A percentile compares a stretch with the other conserved stretches of the same genome.
Evolutionary conservation across 2,329 filamentous ascomycete genomes (phyloP).

Genomic region (Xylariaceae sp.): DNA sequence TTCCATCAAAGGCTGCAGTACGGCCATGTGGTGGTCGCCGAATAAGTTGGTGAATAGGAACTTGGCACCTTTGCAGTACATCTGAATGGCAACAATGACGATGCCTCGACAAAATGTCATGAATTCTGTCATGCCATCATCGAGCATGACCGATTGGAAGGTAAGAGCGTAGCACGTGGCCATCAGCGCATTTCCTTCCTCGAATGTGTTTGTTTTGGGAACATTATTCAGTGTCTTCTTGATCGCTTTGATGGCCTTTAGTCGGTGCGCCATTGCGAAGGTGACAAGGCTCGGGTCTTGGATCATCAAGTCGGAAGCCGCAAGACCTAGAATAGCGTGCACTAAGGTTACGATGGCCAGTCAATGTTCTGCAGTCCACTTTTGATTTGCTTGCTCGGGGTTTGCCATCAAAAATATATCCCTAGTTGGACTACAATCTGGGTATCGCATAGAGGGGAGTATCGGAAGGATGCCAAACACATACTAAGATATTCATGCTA

Average conservation of each 20-base stretch:
- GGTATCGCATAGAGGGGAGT: neutral
- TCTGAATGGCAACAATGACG: constrained; percentile 60
- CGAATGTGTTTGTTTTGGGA: constrained; percentile 50
- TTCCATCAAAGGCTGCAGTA: constrained; percentile 54
- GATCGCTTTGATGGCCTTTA: constrained; percentile 65
- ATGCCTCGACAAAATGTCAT: constrained; percentile 67
- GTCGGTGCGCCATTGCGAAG: constrained; percentile 68
- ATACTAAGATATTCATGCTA: constrained; percentile 39
- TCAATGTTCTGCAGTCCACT: neutral
- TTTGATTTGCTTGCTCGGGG: neutral
- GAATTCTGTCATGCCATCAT: constrained; percentile 65
- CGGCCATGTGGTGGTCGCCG: constrained; percentile 48
- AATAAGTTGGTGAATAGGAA: constrained; percentile 58
- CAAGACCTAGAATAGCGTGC: constrained; percentile 70
- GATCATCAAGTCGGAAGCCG: constrained; percentile 68
- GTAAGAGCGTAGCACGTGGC: constrained; percentile 66
- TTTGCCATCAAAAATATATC: neutral
- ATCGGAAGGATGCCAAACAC: neutral
- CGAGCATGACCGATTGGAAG: constrained; percentile 63
- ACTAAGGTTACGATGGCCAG: constrained; percentile 59
- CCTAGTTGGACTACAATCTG: neutral
- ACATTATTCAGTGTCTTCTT: constrained; percentile 59
- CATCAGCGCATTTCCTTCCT: constrained; percentile 65
- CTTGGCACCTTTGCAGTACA: constrained; percentile 56
- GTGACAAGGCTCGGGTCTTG: constrained; percentile 58